A percentile compares a stretch with the other conserved stretches of the same genome.
Conservation (phyloP, 75 land plant species). For the Pinus taeda region DNA sequence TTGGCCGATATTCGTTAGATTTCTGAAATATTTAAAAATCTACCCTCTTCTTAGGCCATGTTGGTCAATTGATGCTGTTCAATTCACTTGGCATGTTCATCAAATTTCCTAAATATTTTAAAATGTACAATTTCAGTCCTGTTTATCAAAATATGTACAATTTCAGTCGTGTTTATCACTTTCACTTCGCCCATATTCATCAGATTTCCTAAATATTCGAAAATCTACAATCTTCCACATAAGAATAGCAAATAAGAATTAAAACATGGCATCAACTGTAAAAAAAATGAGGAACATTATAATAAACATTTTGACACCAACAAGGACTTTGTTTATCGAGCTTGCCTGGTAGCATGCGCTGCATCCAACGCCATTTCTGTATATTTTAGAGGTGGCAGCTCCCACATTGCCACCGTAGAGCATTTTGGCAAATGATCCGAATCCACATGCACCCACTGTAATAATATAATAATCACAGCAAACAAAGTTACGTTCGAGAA, state of each 20-base stretch:
- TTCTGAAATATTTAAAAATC: no score
- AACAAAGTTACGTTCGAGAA: not conserved
- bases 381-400: conserved; percentile 44
- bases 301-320: not conserved
- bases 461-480: not conserved
- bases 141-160: no score
- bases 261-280: no score
- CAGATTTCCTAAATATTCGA: not conserved
- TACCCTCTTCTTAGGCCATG: no score
- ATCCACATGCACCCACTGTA: conserved; percentile 67
- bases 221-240: no score
- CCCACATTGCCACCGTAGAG: conserved; percentile 42
- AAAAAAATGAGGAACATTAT: not conserved
- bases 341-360: conserved; percentile 63
- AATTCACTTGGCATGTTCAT: no score
- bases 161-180: no score
- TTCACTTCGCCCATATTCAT: not conserved
- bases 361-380: conserved; percentile 54
- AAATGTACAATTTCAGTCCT: no score
- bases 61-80: no score
- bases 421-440: conserved; percentile 46
- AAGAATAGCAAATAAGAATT: no score
- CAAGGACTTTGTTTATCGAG: not conserved
- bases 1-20: no score
- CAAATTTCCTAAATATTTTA: no score